A percentile compares a stretch with the other conserved stretches of the same genome.
Evolutionary conservation across 2,329 filamentous ascomycete genomes (phyloP).

Genomic region (Didymella sp.): DNA sequence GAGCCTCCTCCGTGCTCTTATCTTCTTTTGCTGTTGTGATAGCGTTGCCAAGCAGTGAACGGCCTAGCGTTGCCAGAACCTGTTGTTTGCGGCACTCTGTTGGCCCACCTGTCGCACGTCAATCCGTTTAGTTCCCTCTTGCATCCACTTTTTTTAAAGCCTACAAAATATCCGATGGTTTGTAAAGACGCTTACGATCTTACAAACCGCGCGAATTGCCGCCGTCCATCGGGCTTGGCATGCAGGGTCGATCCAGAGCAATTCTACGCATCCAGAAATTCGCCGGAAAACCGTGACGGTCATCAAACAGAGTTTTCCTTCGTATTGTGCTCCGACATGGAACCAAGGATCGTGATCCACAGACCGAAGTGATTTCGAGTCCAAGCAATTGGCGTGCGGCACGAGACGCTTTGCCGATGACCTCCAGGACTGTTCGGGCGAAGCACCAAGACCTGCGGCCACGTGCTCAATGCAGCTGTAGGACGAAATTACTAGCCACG

Average conservation of each 20-base stretch:
- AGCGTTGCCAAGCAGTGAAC: constrained; percentile 5
- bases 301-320: not conserved
- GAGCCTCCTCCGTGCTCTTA: not conserved
- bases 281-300: not conserved
- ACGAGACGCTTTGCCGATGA: not conserved
- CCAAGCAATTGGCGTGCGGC: not conserved
- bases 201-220: constrained; percentile 11
- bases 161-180: constrained; percentile 1
- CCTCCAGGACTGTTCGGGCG: not conserved
- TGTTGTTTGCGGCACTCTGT: constrained; percentile 3
- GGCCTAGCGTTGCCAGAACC: constrained; percentile 2
- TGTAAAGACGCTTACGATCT: constrained; percentile 5
- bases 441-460: not conserved
- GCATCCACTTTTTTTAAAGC: not conserved
- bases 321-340: not conserved
- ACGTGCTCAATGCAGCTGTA: not conserved
- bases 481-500: not conserved
- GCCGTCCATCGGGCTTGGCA: not conserved
- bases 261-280: not conserved
- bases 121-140: constrained; percentile 1
- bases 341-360: not conserved
- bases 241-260: not conserved
- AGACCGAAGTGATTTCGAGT: not conserved
- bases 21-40: constrained; percentile 1
- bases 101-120: constrained; percentile 14